Conservation (phyloP, 1,284 basidiomycete genomes). For the Ganoderma sinense region DNA sequence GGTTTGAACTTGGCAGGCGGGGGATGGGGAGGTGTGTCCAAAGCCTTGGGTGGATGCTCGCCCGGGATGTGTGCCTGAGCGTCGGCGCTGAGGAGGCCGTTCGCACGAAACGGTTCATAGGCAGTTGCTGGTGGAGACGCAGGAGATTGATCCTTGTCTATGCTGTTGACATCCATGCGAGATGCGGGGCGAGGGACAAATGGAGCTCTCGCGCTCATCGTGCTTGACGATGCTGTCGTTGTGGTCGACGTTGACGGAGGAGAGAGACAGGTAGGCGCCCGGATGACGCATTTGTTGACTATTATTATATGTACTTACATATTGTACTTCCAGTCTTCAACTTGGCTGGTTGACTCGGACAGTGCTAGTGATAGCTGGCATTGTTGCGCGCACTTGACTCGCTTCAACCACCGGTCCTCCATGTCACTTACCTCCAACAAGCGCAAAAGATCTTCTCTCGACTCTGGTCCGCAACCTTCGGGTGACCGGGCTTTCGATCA, state of each 20-base stretch:
- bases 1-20: constrained; percentile 34
- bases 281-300: neutral
- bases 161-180: constrained; percentile 3
- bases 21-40: neutral
- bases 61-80: neutral
- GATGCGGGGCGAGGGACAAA: constrained; percentile 28
- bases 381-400: neutral
- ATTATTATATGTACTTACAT: no score
- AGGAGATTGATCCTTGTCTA: constrained; percentile 1
- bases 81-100: constrained; percentile 23
- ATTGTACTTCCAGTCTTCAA: no score
- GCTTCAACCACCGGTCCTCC: neutral
- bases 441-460: neutral
- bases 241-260: neutral
- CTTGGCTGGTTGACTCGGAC: no score
- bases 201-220: constrained; percentile 29
- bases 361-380: no score
- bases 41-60: constrained; percentile 4
- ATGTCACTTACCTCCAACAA: neutral
- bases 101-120: constrained; percentile 25
- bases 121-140: constrained; percentile 2
- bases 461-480: neutral
- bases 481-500: neutral
- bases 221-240: neutral
- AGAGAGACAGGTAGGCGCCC: neutral